Percentiles rank a stretch among this genome's conserved stretches.
Evolutionary conservation across 495 filamentous ascomycete genomes (phyloP).

Genomic region (Penicillium ochrochloron): DNA sequence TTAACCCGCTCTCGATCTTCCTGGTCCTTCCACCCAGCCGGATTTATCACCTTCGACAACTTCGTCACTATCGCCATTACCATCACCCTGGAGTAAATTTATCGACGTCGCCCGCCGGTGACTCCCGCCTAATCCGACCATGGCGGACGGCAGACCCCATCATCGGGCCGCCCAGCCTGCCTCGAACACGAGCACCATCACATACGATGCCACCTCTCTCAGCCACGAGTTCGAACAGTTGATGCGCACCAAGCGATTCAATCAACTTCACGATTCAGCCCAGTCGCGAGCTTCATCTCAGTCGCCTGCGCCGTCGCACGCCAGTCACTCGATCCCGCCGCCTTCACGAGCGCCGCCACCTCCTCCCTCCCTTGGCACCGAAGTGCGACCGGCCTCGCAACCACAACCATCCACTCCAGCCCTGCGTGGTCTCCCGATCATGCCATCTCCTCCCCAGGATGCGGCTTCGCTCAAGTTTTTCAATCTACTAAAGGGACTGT

Average conservation of each 20-base stretch:
- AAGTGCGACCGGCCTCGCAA: slow-evolving; percentile 41
- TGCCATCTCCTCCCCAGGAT: slow-evolving; percentile 80
- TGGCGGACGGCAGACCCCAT: slow-evolving; percentile 46
- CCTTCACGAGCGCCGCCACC: slow-evolving; percentile 48
- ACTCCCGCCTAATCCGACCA: slow-evolving; percentile 36
- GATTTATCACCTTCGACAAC: slow-evolving; percentile 13
- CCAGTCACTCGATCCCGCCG: slow-evolving; percentile 43
- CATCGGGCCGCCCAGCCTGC: slow-evolving; percentile 35
- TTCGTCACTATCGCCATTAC: slow-evolving; percentile 11
- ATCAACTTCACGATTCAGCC: slow-evolving; percentile 67
- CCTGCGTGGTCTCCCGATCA: slow-evolving; percentile 74
- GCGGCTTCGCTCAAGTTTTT: slow-evolving; percentile 77
- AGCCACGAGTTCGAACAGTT: slow-evolving; percentile 75
- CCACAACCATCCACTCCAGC: slow-evolving; percentile 60
- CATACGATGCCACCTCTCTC: slow-evolving; percentile 54
- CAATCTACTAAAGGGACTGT: slow-evolving; percentile 79
- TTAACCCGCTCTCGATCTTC: slow-evolving; percentile 14
- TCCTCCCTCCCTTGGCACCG: slow-evolving; percentile 39
- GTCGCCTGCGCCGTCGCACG: slow-evolving; percentile 41
- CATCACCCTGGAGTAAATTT: slow-evolving; percentile 29
- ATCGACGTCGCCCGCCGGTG: slow-evolving; percentile 32
- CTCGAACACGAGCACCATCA: slow-evolving; percentile 9
- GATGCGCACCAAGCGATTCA: slow-evolving; percentile 77
- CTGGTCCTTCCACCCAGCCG: slow-evolving; percentile 19
- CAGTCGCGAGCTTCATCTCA: slow-evolving; percentile 58